phyloP scores from a whole-genome alignment of 2,329 filamentous ascomycete genomes.

The Sarocladium brachiariae region DNA sequence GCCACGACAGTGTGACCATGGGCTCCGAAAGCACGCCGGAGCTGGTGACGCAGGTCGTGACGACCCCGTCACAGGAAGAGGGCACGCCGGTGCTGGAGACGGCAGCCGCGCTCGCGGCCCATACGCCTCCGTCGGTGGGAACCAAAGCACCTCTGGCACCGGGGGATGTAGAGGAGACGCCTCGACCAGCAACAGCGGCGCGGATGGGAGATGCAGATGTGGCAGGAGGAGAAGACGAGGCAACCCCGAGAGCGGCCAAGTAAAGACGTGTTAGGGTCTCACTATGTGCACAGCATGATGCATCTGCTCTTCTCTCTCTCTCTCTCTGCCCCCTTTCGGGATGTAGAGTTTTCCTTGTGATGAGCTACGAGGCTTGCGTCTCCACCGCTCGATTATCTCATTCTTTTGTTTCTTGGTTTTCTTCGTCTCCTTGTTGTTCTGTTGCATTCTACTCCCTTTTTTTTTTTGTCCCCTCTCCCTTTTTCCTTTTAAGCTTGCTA shows the following conservation, averaged over 20 bases:
- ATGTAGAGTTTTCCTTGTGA: neutral
- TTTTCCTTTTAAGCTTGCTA: too few species aligned
- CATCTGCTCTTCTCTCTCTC: neutral
- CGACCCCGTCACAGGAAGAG: conserved; percentile 40
- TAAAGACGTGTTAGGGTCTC: neutral
- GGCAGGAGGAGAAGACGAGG: conserved; percentile 2
- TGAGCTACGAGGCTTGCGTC: too few species aligned
- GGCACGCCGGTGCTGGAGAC: conserved; percentile 13
- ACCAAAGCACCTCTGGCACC: neutral
- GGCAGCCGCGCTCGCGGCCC: conserved; percentile 9
- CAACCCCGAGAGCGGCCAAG: conserved; percentile 8
- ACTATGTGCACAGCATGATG: neutral
- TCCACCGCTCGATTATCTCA: neutral
- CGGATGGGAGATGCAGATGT: conserved; percentile 2
- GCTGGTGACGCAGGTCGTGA: conserved; percentile 43
- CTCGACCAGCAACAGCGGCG: conserved; percentile 26
- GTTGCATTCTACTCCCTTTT: neutral
- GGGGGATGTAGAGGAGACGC: conserved; percentile 33
- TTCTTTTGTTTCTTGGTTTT: neutral
- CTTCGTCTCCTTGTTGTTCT: too few species aligned
- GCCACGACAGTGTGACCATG: conserved; percentile 68
- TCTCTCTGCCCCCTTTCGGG: neutral
- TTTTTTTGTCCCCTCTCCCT: neutral
- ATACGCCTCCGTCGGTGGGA: conserved; percentile 9
- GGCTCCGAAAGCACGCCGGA: conserved; percentile 44